Conservation (phyloP, 1,139 yeast species). For the Pichia sp. region DNA sequence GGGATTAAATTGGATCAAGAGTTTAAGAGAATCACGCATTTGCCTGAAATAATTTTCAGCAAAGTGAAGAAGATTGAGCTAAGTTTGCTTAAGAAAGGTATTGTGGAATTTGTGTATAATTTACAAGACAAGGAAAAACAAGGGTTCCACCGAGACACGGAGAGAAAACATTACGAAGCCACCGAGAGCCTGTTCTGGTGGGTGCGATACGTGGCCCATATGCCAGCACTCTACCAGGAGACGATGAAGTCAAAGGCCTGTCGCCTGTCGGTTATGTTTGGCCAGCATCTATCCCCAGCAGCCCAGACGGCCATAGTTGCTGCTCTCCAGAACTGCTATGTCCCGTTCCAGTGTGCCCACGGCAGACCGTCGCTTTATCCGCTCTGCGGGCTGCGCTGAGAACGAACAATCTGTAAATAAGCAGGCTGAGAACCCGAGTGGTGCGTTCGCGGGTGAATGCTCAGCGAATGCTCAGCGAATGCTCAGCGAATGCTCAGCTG, state of each 20-base stretch:
- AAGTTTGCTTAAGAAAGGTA: constrained; percentile 31
- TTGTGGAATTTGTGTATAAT: constrained; percentile 34
- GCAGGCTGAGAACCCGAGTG: background rate
- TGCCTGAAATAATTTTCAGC: constrained; percentile 38
- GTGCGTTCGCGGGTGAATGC: background rate
- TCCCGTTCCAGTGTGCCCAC: constrained; percentile 82
- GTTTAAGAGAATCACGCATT: constrained; percentile 29
- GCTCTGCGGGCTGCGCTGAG: constrained; percentile 27
- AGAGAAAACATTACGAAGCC: background rate
- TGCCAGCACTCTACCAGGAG: constrained; percentile 49
- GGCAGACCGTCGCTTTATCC: constrained; percentile 77
- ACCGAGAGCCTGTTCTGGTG: constrained; percentile 9
- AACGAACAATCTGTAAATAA: no score
- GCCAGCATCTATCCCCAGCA: constrained; percentile 39
- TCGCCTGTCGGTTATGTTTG: constrained; percentile 68
- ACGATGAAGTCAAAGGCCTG: constrained; percentile 62
- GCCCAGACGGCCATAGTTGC: constrained; percentile 44
- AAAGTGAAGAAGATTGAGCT: constrained; percentile 24
- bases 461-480: no score
- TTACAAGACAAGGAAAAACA: constrained; percentile 3
- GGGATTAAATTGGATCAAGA: constrained; percentile 35
- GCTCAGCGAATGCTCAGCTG: no score
- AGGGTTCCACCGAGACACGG: background rate
- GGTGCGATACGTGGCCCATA: constrained; percentile 23
- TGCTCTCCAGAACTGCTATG: constrained; percentile 41